A percentile compares a stretch with the other conserved stretches of the same genome.
Conservation (phyloP, 2,329 filamentous ascomycete genomes). For the Bimuria novae-zelandiae region DNA sequence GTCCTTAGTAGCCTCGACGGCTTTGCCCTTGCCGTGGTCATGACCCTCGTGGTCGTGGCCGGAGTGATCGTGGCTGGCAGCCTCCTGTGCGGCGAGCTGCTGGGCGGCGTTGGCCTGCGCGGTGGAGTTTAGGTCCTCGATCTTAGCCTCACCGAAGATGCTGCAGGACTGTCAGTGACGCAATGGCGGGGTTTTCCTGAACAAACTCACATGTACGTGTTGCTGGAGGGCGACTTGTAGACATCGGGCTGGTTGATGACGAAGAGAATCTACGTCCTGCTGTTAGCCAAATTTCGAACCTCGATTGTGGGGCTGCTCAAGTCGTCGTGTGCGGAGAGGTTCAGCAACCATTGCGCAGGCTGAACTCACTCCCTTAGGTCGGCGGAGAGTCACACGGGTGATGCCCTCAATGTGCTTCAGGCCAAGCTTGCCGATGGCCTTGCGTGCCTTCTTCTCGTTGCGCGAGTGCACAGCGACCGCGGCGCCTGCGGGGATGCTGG, state of each 20-base stretch:
- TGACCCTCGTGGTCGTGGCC: slow-evolving; percentile 75
- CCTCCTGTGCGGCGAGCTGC: slow-evolving; percentile 81
- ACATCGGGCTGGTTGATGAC: slow-evolving; percentile 99
- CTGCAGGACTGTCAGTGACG: slow-evolving; percentile 53
- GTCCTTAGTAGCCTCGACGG: slow-evolving; percentile 67
- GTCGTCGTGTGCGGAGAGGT: slow-evolving; percentile 9
- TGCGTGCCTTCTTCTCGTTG: slow-evolving; percentile 99
- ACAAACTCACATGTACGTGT: slow-evolving; percentile 93
- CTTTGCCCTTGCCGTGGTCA: slow-evolving; percentile 73
- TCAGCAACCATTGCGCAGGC: slow-evolving; percentile 21
- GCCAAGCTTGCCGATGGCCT: slow-evolving; percentile 98
- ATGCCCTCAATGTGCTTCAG: slow-evolving; percentile 96
- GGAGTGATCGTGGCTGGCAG: slow-evolving; percentile 69
- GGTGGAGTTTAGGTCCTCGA: slow-evolving; percentile 98
- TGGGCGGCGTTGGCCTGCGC: slow-evolving; percentile 94
- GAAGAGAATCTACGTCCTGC: slow-evolving; percentile 78
- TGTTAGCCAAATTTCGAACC: slow-evolving; percentile 24
- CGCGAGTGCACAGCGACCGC: slow-evolving; percentile 92
- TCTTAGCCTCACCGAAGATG: slow-evolving; percentile 99
- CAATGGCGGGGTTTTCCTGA: slow-evolving; percentile 11
- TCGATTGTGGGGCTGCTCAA: slow-evolving; percentile 7
- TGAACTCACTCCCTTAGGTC: slow-evolving; percentile 94
- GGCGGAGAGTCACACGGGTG: slow-evolving; percentile 94
- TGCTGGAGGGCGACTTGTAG: slow-evolving; percentile 98
- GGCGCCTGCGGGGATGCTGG: slow-evolving; percentile 80